Conservation (phyloP, 768 basidiomycete genomes). For the Amanita muscaria region DNA sequence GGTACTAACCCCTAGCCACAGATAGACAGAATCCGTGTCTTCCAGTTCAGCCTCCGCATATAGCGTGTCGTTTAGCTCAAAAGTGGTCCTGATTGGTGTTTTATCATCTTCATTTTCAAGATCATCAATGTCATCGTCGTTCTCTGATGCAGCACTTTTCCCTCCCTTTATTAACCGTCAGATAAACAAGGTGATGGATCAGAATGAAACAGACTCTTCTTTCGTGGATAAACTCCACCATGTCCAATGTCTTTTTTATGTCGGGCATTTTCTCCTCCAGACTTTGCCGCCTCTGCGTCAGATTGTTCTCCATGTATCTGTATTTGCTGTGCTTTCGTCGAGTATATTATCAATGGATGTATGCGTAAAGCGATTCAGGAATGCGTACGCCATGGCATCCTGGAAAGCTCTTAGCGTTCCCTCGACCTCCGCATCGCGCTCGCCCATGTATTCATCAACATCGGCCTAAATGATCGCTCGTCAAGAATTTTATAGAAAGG, state of each 20-base stretch:
- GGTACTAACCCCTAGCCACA: slow-evolving; percentile 81
- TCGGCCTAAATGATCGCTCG: slow-evolving; percentile 46
- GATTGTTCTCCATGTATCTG: slow-evolving; percentile 91
- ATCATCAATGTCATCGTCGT: slow-evolving; percentile 47
- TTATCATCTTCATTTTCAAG: slow-evolving; percentile 40
- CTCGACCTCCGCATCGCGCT: slow-evolving; percentile 72
- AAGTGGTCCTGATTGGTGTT: slow-evolving; percentile 71
- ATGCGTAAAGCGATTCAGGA: slow-evolving; percentile 10
- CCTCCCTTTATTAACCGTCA: slow-evolving; percentile 39
- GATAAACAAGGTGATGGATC: slow-evolving; percentile 1
- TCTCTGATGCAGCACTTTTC: slow-evolving; percentile 38
- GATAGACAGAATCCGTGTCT: slow-evolving; percentile 79
- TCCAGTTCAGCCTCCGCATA: slow-evolving; percentile 87
- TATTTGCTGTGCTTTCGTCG: slow-evolving; percentile 75
- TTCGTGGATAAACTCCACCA: slow-evolving; percentile 77
- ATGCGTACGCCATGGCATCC: slow-evolving; percentile 85
- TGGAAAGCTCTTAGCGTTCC: slow-evolving; percentile 72
- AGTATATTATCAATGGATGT: slow-evolving; percentile 16
- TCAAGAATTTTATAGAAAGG: neutral
- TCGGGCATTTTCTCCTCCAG: slow-evolving; percentile 96
- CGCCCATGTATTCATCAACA: slow-evolving; percentile 80
- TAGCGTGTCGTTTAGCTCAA: slow-evolving; percentile 93
- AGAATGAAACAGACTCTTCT: slow-evolving; percentile 45
- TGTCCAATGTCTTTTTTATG: slow-evolving; percentile 83
- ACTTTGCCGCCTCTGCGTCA: slow-evolving; percentile 66